phyloP scores from a whole-genome alignment of 495 filamentous ascomycete species.

The Penicillium odoratum region DNA sequence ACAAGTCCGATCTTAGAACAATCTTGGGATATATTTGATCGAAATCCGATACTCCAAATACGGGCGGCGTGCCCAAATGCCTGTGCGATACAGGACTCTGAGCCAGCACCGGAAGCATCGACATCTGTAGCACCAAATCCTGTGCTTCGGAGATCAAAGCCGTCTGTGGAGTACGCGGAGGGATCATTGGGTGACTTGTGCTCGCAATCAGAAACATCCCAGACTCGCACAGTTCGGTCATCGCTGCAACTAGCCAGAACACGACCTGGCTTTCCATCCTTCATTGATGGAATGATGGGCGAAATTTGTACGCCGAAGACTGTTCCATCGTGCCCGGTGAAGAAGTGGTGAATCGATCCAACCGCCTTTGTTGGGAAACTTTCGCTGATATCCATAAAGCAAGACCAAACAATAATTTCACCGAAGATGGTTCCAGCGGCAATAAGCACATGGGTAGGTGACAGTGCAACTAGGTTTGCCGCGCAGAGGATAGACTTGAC shows the following conservation, averaged over 20 bases:
- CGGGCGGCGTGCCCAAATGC: conserved; percentile 84
- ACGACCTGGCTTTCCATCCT: conserved; percentile 41
- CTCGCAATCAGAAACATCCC: conserved; percentile 69
- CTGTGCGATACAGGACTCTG: conserved; percentile 54
- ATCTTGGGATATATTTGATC: conserved; percentile 27
- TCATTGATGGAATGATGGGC: conserved; percentile 44
- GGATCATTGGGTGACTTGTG: conserved; percentile 29
- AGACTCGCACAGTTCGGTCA: conserved; percentile 85
- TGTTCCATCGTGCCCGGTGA: conserved; percentile 90
- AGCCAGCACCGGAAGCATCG: conserved; percentile 21
- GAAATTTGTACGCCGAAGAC: conserved; percentile 88
- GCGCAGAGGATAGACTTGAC: conserved; percentile 88
- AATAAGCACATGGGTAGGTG: conserved; percentile 61
- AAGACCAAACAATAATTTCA: conserved; percentile 89
- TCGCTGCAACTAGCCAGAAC: conserved; percentile 91
- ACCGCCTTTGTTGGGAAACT: conserved; percentile 13
- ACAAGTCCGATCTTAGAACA: conserved; percentile 47
- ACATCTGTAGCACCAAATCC: conserved; percentile 36
- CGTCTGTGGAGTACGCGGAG: conserved; percentile 45
- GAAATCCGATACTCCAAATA: conserved; percentile 83
- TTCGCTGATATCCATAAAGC: conserved; percentile 33
- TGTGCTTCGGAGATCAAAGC: conserved; percentile 44
- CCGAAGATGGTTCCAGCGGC: conserved; percentile 92
- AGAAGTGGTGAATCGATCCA: conserved; percentile 61
- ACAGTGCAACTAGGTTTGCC: conserved; percentile 66